Base-by-base conservation (phyloP, 345 rosid genomes). In the Heritiera littoralis region DNA sequence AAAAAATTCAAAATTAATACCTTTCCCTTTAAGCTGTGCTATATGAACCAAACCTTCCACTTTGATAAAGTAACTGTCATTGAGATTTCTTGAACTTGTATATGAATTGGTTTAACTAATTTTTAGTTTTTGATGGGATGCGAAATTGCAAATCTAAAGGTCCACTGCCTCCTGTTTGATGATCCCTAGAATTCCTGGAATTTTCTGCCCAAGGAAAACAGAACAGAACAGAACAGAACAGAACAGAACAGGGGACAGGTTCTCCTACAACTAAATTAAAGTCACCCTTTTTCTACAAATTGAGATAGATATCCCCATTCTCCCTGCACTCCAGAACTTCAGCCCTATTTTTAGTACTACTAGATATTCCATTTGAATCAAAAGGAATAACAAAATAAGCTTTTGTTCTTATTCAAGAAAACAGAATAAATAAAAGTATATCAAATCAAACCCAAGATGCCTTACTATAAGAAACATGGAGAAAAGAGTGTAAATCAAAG, bases 101-200 rank as follows among this genome's bases (percentile, higher is more conserved):
- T 35, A 35, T 35, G 38, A 35, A 35, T 35, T 35, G 38, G 1
- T 35, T 35, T 35, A 35, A 35, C 38, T 35, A 35, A 35, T 35
- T 35, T 35, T 35, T 35, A 35, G 38, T 35, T 35, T 35, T 1
- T 35, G 38, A 35, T 35, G 38, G 3, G 3, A 35, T 35, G 3
- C 3, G 38, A 35, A 35, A 35, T 35, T 35, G 38, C 3, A 35
- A 35, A 40, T 38, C 14, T 7, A 35, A 35, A 46, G 46, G 46
- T 65, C 69, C 69, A 35, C 69, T 43, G 0, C 20, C 74, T 41
- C 40, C 59, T 49, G 56, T 49, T 49, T 49, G 58, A 23, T 28
- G 58, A 70, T 70, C 74, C 74, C 74, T 28, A 28, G 40, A 70
- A 28, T 49, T 70, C 43, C 74, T 49, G 41, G 15, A 30, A 51